Conservation (phyloP, 1,284 basidiomycete genomes). For the Ustilago loliicola region DNA sequence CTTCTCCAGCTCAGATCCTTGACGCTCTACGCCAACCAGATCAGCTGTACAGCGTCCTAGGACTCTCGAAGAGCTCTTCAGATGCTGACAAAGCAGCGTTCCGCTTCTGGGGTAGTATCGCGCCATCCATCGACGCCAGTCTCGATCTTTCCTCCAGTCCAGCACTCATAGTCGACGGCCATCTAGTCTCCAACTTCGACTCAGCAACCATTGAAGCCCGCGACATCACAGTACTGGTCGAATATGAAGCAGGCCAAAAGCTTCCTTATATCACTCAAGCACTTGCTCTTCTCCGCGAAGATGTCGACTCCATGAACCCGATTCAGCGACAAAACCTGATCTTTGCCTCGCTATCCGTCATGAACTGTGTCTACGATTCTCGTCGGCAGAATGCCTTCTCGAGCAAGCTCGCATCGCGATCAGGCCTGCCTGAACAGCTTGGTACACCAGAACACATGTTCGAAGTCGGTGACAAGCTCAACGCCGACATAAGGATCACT, state of each 20-base stretch:
- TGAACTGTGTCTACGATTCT: conserved; percentile 46
- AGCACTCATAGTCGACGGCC: conserved; percentile 51
- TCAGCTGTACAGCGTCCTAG: conserved; percentile 9
- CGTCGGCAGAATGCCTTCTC: conserved; percentile 34
- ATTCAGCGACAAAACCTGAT: conserved; percentile 43
- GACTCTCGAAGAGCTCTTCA: neutral
- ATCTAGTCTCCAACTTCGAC: conserved; percentile 29
- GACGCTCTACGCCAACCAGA: conserved; percentile 12
- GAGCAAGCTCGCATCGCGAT: conserved; percentile 25
- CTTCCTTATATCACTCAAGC: conserved; percentile 41
- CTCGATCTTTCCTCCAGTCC: conserved; percentile 12
- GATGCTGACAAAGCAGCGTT: neutral
- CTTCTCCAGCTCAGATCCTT: conserved; percentile 19
- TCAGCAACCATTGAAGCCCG: conserved; percentile 20
- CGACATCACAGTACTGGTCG: conserved; percentile 47
- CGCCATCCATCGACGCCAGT: conserved; percentile 8
- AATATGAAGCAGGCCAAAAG: conserved; percentile 49
- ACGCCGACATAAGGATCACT: conserved; percentile 80
- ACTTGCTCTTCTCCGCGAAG: conserved; percentile 18
- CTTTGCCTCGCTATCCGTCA: conserved; percentile 43
- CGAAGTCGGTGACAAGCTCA: conserved; percentile 77
- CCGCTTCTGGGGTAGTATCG: conserved; percentile 25
- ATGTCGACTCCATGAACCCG: conserved; percentile 18
- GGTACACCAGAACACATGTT: conserved; percentile 68
- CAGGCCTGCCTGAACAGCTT: conserved; percentile 35